A percentile compares a stretch with the other conserved stretches of the same genome.
Evolutionary conservation across 1,284 basidiomycete species (phyloP).

Genomic region (Ceratorhiza oryzae-sativae): DNA sequence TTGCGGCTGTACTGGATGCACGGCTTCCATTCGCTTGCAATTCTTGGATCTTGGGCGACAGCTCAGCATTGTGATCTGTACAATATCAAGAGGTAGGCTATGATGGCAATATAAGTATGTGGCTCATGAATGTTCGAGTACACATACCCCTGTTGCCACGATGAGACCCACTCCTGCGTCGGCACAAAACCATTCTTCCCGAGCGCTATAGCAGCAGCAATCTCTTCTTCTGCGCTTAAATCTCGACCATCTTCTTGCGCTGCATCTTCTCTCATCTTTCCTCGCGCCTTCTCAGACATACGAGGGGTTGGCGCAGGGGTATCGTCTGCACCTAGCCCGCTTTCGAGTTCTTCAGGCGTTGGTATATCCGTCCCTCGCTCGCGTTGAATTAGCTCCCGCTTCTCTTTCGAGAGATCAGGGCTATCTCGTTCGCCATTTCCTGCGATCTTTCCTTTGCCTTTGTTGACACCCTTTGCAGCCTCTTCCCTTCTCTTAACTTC

Average conservation of each 20-base stretch:
- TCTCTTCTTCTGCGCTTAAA: conserved; percentile 67
- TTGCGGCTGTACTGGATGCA: conserved; percentile 67
- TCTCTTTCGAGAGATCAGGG: conserved; percentile 35
- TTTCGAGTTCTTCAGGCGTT: conserved; percentile 33
- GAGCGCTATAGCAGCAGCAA: conserved; percentile 67
- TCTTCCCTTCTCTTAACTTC: conserved; percentile 74
- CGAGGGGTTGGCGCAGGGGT: conserved; percentile 45
- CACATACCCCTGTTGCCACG: conserved; percentile 84
- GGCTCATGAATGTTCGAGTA: neutral
- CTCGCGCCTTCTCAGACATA: conserved; percentile 82
- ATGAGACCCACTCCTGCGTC: conserved; percentile 93
- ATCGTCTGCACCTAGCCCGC: conserved; percentile 37
- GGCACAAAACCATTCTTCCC: conserved; percentile 90
- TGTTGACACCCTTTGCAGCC: conserved; percentile 47
- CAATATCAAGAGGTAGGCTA: conserved; percentile 83
- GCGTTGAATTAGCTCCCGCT: conserved; percentile 29
- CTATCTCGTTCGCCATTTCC: conserved; percentile 8
- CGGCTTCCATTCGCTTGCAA: conserved; percentile 71
- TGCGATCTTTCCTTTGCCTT: conserved; percentile 27
- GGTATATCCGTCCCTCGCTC: conserved; percentile 24
- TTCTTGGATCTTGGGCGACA: conserved; percentile 85
- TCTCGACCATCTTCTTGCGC: conserved; percentile 56
- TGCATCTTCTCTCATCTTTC: conserved; percentile 77
- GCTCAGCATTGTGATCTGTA: conserved; percentile 86
- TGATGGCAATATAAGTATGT: neutral